These are phyloP conservation scores for Mimosa bimucronata DNA, from an alignment of 306 rosid species.

Conservation along the genomic window DNA sequence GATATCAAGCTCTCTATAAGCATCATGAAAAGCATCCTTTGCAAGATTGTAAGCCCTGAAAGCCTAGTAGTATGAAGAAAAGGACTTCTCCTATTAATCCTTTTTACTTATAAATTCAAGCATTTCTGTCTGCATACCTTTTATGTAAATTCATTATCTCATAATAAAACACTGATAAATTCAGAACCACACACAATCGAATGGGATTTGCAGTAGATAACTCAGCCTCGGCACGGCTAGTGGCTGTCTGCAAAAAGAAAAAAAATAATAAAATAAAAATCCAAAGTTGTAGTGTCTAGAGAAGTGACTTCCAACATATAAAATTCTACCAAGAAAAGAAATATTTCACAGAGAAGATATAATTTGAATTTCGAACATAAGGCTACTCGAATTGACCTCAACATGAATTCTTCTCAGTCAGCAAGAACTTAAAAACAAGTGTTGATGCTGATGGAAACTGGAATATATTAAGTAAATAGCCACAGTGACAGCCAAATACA, in stretches of 20 bases:
- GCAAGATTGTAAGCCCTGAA: conserved; percentile 87
- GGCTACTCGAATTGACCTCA: not conserved
- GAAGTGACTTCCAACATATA: not conserved
- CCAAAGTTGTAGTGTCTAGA: not conserved
- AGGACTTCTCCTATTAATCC: conserved; percentile 7
- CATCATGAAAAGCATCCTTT: conserved; percentile 77
- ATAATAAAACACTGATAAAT: conserved; percentile 81
- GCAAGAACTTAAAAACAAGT: not conserved
- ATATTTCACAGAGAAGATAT: not conserved
- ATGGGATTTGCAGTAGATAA: conserved; percentile 75
- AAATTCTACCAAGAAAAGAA: not conserved
- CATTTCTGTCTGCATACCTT: conserved; percentile 52
- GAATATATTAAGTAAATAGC: too few relatives aligned
- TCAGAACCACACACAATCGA: conserved; percentile 76
- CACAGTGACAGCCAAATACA: too few relatives aligned
- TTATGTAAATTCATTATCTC: conserved; percentile 83
- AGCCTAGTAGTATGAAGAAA: conserved; percentile 6
- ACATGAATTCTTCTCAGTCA: not conserved
- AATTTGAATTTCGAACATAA: not conserved
- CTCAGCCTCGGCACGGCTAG: conserved; percentile 67
- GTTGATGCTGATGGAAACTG: too few relatives aligned
- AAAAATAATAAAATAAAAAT: not conserved
- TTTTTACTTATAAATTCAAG: not conserved
- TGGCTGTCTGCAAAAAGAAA: conserved; percentile 54
- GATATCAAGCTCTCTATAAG: conserved; percentile 67